Evolutionary conservation across 1,139 yeast species (phyloP), one percentile per base, ranked within the genome.

Genomic region (Hemisphaericaspora xylanilytica): DNA sequence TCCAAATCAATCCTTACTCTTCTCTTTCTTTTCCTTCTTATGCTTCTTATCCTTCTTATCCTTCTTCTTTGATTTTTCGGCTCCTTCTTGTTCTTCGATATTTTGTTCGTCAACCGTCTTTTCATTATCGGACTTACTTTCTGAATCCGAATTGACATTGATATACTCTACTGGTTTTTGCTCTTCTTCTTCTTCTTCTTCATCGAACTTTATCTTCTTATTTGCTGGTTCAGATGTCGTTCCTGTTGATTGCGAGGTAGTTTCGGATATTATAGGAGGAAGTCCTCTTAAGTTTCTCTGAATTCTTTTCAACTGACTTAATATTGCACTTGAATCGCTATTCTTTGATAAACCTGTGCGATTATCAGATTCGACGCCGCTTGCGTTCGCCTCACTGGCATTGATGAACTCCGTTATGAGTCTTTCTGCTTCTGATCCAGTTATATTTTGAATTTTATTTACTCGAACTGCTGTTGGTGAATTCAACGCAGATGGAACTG

Each of bases 281-380:
- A 84, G 73, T 2, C 92, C 92, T 54, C 85, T 68, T 50, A 84
- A 73, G 52, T 81, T 85, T 61, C 90, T 72, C 55, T 81, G 87
- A 26, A 83, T 69, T 49, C 92, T 69, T 52, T 68, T 72, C 50
- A 84, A 67, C 65, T 83, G 92, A 43, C 82, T 75, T 47, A 77
- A 54, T 12, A 65, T 57, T 11, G 73, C 69, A 36, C 50, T 67
- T 52, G 51, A 58, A 1, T 51, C 59, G 15, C 54, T 58, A 42
- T 47, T 52, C 40, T 45, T 58, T 26, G 59, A 52, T 33, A 56
- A 53, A 10, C 60, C 66, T 13, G 50, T 50, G 5, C 24, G 38
- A 11, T 45, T 32, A 20, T 38, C 16, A 34, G 41, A 31, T 17
- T 37, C 41, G 10, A 39, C 21, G 2, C 31, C 40, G 31, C 28